Percentiles rank a stretch among this genome's conserved stretches.
phyloP scores from a whole-genome alignment of 2,329 filamentous ascomycete genomes.

The Periconia sp. region DNA sequence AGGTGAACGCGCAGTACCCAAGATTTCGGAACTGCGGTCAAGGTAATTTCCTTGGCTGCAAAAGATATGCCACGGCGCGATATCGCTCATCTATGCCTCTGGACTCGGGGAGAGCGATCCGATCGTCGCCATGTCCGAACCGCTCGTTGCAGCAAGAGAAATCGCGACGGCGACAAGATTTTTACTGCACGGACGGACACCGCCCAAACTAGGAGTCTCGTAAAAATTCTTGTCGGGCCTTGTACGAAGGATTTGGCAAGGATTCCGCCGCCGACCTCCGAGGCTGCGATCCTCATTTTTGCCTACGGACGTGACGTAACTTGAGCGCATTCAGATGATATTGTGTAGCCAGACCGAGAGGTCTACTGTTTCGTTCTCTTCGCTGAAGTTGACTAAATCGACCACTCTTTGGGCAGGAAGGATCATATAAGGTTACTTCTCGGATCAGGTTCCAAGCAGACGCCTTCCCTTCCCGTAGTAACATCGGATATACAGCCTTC shows the following conservation, averaged over 20 bases:
- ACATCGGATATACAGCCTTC: slow-evolving; percentile 27
- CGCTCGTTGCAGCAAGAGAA: too few species aligned
- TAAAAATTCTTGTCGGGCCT: too few species aligned
- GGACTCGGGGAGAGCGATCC: slow-evolving; percentile 11
- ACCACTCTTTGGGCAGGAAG: slow-evolving; percentile 1
- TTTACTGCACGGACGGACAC: too few species aligned
- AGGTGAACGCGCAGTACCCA: not conserved
- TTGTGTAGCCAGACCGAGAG: slow-evolving; percentile 31
- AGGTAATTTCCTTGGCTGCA: too few species aligned
- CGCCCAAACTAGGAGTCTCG: too few species aligned
- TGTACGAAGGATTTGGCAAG: too few species aligned
- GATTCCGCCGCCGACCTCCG: too few species aligned
- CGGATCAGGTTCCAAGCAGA: slow-evolving; percentile 31
- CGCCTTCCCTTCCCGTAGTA: slow-evolving; percentile 26
- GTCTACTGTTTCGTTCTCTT: slow-evolving; percentile 22
- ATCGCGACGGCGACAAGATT: too few species aligned
- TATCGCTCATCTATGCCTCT: too few species aligned
- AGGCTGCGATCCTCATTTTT: too few species aligned
- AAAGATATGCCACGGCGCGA: too few species aligned
- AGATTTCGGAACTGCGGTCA: not conserved
- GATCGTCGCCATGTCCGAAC: too few species aligned
- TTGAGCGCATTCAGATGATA: slow-evolving; percentile 23
- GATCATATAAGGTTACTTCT: slow-evolving; percentile 26
- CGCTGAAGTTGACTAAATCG: slow-evolving; percentile 19
- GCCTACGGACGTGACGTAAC: slow-evolving; percentile 7